A percentile compares a stretch with the other conserved stretches of the same genome.
Conservation (phyloP, 768 basidiomycete species). For the Boletus reticulatus region DNA sequence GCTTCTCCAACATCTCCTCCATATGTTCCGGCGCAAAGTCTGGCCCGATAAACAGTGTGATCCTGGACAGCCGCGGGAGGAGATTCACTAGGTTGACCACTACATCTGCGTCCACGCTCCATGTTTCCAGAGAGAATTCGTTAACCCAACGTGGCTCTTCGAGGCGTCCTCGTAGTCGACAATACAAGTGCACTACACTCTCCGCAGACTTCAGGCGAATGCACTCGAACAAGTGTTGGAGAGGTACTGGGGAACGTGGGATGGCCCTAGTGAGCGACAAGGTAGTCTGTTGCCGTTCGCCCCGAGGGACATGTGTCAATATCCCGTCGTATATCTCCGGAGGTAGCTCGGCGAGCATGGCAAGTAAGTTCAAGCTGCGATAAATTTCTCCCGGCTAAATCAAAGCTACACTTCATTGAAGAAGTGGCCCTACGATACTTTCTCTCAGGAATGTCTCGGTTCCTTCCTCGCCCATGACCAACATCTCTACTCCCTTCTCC, state of each 20-base stretch:
- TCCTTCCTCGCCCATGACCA: slow-evolving; percentile 36
- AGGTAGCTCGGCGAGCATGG: slow-evolving; percentile 46
- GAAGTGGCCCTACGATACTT: slow-evolving; percentile 30
- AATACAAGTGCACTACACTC: slow-evolving; percentile 57
- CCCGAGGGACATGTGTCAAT: slow-evolving; percentile 46
- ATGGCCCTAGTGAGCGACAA: slow-evolving; percentile 62
- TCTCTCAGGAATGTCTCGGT: slow-evolving; percentile 24
- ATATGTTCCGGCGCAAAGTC: slow-evolving; percentile 79
- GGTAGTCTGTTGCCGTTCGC: slow-evolving; percentile 49
- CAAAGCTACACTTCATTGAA: slow-evolving; percentile 8
- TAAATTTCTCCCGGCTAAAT: not conserved
- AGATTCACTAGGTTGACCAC: slow-evolving; percentile 65
- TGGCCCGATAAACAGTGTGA: slow-evolving; percentile 73
- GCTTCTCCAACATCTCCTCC: slow-evolving; percentile 59
- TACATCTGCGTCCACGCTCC: slow-evolving; percentile 74
- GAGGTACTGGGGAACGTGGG: slow-evolving; percentile 57
- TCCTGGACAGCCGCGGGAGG: slow-evolving; percentile 46
- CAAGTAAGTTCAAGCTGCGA: not conserved
- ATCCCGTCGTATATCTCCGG: slow-evolving; percentile 65
- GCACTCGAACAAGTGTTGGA: slow-evolving; percentile 54
- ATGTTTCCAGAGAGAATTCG: slow-evolving; percentile 53
- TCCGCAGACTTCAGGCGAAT: slow-evolving; percentile 49
- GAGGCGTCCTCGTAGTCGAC: slow-evolving; percentile 44
- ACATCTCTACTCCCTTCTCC: slow-evolving; percentile 44
- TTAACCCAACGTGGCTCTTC: slow-evolving; percentile 42